Evolutionary conservation across 805 yeast genomes (phyloP).

Genomic region (Metschnikowia kofuensis): DNA sequence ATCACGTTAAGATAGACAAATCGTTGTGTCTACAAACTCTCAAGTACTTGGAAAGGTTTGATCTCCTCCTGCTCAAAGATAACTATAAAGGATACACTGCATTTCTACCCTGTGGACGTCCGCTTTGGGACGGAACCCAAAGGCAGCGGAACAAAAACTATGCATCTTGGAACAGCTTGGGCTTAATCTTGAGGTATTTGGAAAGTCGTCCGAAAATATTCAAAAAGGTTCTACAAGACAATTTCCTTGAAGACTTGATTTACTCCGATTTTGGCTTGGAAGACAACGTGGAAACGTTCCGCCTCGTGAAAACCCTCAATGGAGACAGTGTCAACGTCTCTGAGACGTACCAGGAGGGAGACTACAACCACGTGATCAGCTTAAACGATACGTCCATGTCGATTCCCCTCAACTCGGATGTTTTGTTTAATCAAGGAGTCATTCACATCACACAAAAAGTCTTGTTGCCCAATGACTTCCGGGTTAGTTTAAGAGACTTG

Average conservation of each 20-base stretch:
- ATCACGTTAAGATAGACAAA: constrained; percentile 33
- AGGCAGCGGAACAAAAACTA: constrained; percentile 7
- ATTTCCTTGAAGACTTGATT: constrained; percentile 59
- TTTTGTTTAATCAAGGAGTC: constrained; percentile 81
- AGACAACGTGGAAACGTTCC: constrained; percentile 14
- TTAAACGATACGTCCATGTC: constrained; percentile 32
- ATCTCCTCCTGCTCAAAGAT: constrained; percentile 49
- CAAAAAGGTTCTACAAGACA: constrained; percentile 50
- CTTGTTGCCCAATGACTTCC: constrained; percentile 53
- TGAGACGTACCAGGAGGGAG: constrained; percentile 19
- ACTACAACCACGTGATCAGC: constrained; percentile 22
- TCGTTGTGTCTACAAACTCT: constrained; percentile 61
- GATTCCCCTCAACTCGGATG: constrained; percentile 52
- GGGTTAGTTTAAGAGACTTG: constrained; percentile 54
- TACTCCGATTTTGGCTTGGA: constrained; percentile 58
- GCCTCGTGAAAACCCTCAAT: constrained; percentile 20
- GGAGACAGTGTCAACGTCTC: constrained; percentile 29
- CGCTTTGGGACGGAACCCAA: constrained; percentile 12
- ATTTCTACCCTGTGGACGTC: constrained; percentile 68
- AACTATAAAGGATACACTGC: constrained; percentile 67
- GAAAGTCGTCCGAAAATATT: constrained; percentile 50
- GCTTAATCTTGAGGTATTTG: constrained; percentile 58
- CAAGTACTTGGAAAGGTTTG: constrained; percentile 50
- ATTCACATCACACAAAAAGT: constrained; percentile 64
- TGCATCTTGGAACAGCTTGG: constrained; percentile 62